Evolutionary conservation across 192 early-diverging fungal genomes (phyloP).

Genomic region (Dissophora globulifera): DNA sequence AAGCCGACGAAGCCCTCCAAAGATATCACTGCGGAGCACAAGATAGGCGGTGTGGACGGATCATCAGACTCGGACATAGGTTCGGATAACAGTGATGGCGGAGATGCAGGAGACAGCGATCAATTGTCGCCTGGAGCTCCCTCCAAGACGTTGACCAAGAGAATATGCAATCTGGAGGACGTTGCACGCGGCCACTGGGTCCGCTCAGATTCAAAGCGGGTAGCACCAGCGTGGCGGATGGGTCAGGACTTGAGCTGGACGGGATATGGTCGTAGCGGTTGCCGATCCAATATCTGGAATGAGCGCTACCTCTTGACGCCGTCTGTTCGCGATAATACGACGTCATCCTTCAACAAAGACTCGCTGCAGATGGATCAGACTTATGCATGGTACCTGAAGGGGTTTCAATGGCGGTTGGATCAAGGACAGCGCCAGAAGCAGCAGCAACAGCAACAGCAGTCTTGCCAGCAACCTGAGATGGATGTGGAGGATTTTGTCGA

Average conservation of each 20-base stretch:
- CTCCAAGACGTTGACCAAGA: background rate
- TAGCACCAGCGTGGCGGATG: background rate
- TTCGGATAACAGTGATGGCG: background rate
- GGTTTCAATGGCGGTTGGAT: slow-evolving; percentile 18
- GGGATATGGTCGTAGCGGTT: slow-evolving; percentile 36
- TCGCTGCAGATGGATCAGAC: slow-evolving; percentile 2
- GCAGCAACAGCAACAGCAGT: background rate
- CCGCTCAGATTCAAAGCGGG: background rate
- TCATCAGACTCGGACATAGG: background rate
- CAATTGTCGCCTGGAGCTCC: background rate
- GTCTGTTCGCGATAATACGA: background rate
- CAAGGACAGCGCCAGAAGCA: background rate
- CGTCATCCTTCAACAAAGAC: background rate
- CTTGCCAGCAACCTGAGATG: slow-evolving; percentile 27
- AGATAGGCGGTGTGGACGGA: background rate
- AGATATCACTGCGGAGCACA: background rate
- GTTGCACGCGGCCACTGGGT: slow-evolving; percentile 28
- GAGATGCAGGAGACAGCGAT: background rate
- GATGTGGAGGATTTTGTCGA: slow-evolving; percentile 36
- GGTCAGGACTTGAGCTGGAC: slow-evolving; percentile 34
- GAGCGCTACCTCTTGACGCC: slow-evolving; percentile 49
- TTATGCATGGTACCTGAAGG: slow-evolving; percentile 16
- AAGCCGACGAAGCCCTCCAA: background rate
- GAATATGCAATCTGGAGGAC: slow-evolving; percentile 38
- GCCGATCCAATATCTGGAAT: slow-evolving; percentile 44